Evolutionary conservation across 83 land plant species (phyloP).

Genomic region (Larix sibirica): DNA sequence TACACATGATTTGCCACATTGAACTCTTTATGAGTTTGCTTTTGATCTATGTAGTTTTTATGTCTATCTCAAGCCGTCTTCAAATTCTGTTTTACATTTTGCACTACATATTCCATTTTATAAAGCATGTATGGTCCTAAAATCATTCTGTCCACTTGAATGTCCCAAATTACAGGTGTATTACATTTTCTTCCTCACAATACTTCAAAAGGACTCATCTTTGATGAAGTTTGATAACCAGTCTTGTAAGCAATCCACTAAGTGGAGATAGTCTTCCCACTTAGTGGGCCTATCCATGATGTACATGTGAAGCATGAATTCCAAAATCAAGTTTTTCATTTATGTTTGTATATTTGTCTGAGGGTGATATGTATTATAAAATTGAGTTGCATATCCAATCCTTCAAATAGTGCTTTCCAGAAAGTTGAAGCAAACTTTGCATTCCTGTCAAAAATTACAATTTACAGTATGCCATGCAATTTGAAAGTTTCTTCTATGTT

Average conservation of each 20-base stretch:
- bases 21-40: not conserved
- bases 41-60: not conserved
- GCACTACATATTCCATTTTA: not conserved
- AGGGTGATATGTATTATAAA: not conserved
- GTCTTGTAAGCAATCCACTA: not conserved
- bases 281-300: not conserved
- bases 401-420: not conserved
- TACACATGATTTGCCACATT: not conserved
- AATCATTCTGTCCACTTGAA: not conserved
- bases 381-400: conserved; percentile 9
- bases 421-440: not conserved
- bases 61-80: not conserved
- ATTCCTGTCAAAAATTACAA: not conserved
- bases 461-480: not conserved
- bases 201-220: not conserved
- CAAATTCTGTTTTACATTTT: not conserved
- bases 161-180: not conserved
- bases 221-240: not conserved
- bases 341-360: not conserved
- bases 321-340: not conserved
- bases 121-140: not conserved
- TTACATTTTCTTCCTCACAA: not conserved
- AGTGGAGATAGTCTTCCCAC: not conserved
- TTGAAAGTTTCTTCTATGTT: not conserved
- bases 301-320: conserved; percentile 16